Evolutionary conservation across 768 basidiomycete species (phyloP).

Genomic region (Clavaria fumosa): DNA sequence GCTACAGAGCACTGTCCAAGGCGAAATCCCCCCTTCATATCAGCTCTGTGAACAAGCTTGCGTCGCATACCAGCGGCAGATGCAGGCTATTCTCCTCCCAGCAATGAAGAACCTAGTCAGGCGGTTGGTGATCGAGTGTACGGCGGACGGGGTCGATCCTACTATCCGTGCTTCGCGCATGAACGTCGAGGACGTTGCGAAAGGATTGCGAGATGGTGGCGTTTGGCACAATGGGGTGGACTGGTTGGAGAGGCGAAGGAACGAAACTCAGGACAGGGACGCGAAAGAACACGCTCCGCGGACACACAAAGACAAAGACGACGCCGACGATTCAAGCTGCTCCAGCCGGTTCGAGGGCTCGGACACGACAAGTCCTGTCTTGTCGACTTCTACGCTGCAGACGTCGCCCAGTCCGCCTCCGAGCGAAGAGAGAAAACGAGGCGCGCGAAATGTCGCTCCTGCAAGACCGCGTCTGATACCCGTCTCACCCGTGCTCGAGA

Average conservation of each 20-base stretch:
- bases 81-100: conserved; percentile 44
- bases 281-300: conserved; percentile 14
- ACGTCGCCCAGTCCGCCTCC: conserved; percentile 72
- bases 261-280: conserved; percentile 17
- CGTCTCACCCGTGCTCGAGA: conserved; percentile 44
- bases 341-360: conserved; percentile 29
- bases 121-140: conserved; percentile 47
- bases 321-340: conserved; percentile 35
- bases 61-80: conserved; percentile 38
- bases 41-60: conserved; percentile 51
- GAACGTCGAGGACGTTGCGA: conserved; percentile 44
- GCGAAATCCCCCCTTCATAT: conserved; percentile 44
- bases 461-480: conserved; percentile 20
- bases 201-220: conserved; percentile 39
- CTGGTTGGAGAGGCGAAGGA: conserved; percentile 39
- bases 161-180: conserved; percentile 39
- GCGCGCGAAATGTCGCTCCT: conserved; percentile 8
- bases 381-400: conserved; percentile 58
- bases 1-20: conserved; percentile 27
- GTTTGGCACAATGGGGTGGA: conserved; percentile 65
- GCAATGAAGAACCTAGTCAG: conserved; percentile 57
- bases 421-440: conserved; percentile 22
- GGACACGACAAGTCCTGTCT: conserved; percentile 52
- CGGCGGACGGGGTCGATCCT: conserved; percentile 29
- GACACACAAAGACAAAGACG: no score